phyloP scores from a whole-genome alignment of 495 filamentous ascomycete species.

The Xylaria venustula region DNA sequence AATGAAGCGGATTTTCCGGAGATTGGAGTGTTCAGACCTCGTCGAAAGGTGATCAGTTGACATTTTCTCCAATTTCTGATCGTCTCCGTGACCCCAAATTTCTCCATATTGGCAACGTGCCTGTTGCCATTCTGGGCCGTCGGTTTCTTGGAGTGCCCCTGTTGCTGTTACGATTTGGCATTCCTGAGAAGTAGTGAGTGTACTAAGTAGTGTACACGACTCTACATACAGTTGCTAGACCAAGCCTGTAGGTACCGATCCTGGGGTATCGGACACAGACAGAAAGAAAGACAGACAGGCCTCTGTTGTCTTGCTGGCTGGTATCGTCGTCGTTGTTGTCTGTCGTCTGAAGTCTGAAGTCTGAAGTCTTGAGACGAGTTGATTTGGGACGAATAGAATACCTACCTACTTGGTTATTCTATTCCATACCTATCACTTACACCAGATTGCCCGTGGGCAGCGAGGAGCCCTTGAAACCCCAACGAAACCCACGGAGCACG shows the following conservation, averaged over 20 bases:
- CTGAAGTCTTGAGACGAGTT: neutral
- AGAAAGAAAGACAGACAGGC: no score
- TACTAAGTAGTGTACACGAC: no score
- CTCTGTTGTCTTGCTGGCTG: no score
- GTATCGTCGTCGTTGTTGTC: neutral
- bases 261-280: neutral
- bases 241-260: neutral
- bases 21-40: slow-evolving; percentile 11
- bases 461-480: slow-evolving; percentile 25
- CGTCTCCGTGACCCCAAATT: slow-evolving; percentile 10
- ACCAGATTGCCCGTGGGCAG: neutral
- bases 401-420: neutral
- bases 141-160: slow-evolving; percentile 4
- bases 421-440: neutral
- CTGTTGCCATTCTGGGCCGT: slow-evolving; percentile 3
- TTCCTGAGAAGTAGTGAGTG: no score
- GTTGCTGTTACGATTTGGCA: neutral
- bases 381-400: neutral
- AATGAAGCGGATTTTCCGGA: slow-evolving; percentile 13
- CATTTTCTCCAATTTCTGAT: slow-evolving; percentile 8
- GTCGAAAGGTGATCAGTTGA: slow-evolving; percentile 7
- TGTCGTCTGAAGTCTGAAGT: neutral
- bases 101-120: neutral
- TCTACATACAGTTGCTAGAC: no score
- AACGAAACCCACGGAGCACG: slow-evolving; percentile 23